Conservation (phyloP, 2,329 filamentous ascomycete species). For the Domatiomyces catenatus region DNA sequence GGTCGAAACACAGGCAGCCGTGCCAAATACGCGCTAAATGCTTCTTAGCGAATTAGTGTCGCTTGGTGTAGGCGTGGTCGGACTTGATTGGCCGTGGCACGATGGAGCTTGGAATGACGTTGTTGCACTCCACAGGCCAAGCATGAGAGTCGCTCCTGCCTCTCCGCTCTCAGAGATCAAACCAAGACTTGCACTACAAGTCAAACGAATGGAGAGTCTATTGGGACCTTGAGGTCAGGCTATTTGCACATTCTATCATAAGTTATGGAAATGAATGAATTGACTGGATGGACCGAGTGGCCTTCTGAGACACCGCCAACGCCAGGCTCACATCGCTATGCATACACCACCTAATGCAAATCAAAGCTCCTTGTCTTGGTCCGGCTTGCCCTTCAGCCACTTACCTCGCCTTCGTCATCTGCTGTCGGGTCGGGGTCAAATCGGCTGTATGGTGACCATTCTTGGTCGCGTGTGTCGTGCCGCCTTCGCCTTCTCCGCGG, state of each 20-base stretch:
- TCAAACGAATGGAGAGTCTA: neutral
- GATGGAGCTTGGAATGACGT: too few relatives aligned
- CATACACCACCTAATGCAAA: neutral
- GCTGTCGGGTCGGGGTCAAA: neutral
- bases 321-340: neutral
- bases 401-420: neutral
- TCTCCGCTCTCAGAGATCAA: too few relatives aligned
- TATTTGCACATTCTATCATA: neutral
- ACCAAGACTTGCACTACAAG: neutral
- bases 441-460: neutral
- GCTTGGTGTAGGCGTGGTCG: too few relatives aligned
- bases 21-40: too few relatives aligned
- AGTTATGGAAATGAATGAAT: neutral
- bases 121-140: too few relatives aligned
- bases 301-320: neutral
- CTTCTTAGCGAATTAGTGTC: too few relatives aligned
- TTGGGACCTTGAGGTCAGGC: neutral
- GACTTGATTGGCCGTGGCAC: too few relatives aligned
- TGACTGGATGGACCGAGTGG: neutral
- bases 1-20: too few relatives aligned
- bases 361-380: neutral
- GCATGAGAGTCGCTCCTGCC: too few relatives aligned
- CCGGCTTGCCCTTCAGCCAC: neutral
- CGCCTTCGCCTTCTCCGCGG: constrained; percentile 28
- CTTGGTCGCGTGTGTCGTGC: constrained; percentile 11